Conservation (phyloP, 1,284 basidiomycete species). For the Phaffia rhodozyma region DNA sequence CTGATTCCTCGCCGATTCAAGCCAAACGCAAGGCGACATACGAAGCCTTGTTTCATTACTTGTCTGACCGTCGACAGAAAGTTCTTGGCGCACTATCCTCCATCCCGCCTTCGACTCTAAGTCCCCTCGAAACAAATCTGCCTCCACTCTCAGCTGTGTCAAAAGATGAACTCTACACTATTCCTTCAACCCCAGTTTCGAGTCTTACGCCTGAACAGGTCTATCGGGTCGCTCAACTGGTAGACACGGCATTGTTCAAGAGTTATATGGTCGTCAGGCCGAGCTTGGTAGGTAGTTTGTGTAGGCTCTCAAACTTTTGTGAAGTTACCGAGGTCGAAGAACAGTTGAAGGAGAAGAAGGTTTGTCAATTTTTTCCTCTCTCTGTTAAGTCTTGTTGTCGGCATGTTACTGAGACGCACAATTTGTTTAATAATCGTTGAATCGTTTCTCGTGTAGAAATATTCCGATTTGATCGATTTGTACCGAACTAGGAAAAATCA, state of each 20-base stretch:
- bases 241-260: constrained; percentile 93
- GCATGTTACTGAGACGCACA: constrained; percentile 4
- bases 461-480: constrained; percentile 75
- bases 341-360: constrained; percentile 66
- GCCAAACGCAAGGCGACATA: constrained; percentile 31
- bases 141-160: constrained; percentile 37
- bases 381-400: not conserved
- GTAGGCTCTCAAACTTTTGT: constrained; percentile 91
- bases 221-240: constrained; percentile 75
- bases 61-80: constrained; percentile 76
- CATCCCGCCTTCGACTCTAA: constrained; percentile 55
- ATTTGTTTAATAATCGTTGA: not conserved
- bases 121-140: constrained; percentile 25
- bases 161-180: constrained; percentile 55
- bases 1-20: constrained; percentile 32
- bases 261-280: constrained; percentile 77
- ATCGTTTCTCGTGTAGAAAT: constrained; percentile 52
- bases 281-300: constrained; percentile 70
- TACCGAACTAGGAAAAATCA: constrained; percentile 97
- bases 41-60: constrained; percentile 41
- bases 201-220: constrained; percentile 65
- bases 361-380: constrained; percentile 32
- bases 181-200: constrained; percentile 59
- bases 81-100: constrained; percentile 58
- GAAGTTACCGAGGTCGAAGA: constrained; percentile 91